These are phyloP conservation scores for Syzygium grande DNA, from an alignment of 345 rosid genomes.

Conservation along the genomic window DNA sequence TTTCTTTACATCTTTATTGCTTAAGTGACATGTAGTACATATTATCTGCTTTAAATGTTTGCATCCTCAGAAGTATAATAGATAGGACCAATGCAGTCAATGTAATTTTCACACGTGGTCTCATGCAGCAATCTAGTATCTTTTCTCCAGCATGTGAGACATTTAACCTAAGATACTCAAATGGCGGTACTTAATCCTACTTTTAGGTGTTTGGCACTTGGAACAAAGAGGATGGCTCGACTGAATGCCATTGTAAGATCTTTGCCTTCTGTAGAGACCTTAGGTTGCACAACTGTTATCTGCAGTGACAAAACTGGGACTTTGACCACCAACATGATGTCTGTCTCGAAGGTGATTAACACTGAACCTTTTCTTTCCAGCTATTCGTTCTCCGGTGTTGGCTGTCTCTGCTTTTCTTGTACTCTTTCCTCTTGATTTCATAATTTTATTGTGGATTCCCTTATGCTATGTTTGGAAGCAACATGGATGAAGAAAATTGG, in stretches of 20 bases:
- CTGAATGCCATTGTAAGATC: conserved; percentile 96
- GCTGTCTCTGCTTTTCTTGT: neutral
- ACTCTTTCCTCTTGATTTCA: neutral
- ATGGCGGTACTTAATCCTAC: neutral
- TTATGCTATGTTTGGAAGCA: neutral
- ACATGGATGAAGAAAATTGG: neutral
- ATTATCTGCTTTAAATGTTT: neutral
- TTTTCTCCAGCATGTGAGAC: neutral
- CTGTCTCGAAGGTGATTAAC: conserved; percentile 78
- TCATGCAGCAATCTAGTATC: neutral
- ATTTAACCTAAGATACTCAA: neutral
- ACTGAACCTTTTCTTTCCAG: neutral
- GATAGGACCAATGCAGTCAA: neutral
- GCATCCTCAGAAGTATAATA: neutral
- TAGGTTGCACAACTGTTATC: conserved; percentile 97
- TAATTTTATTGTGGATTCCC: neutral
- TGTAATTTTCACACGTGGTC: neutral
- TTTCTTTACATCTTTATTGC: neutral
- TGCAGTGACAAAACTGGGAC: conserved; percentile 99
- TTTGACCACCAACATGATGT: conserved; percentile 98
- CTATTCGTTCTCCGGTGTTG: neutral
- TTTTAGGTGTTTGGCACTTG: conserved; percentile 95
- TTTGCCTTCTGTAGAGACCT: conserved; percentile 97
- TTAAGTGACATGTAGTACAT: neutral
- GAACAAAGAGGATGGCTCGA: conserved; percentile 99